Percentiles rank a stretch among this genome's conserved stretches.
phyloP scores from a whole-genome alignment of 345 rosid genomes.

The Firmiana major region DNA sequence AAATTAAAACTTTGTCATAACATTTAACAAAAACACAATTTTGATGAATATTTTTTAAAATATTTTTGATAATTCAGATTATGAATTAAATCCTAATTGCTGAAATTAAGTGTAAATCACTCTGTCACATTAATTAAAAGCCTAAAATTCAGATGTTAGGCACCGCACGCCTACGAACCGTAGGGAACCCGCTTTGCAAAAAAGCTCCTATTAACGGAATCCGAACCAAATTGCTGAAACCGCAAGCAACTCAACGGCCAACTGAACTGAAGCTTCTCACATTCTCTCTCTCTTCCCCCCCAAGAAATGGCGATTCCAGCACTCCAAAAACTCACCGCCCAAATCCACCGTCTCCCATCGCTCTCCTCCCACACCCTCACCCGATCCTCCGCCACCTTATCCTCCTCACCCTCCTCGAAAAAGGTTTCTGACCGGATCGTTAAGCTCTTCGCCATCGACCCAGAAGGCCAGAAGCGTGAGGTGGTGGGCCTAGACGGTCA shows the following conservation, averaged over 20 bases:
- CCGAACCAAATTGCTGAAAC: background rate
- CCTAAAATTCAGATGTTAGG: background rate
- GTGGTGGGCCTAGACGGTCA: constrained; percentile 77
- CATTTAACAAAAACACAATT: no score
- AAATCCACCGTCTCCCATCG: constrained; percentile 34
- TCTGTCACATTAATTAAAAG: no score
- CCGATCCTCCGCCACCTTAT: constrained; percentile 43
- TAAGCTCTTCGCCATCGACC: constrained; percentile 77
- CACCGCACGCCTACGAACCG: background rate
- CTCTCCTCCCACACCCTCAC: constrained; percentile 53
- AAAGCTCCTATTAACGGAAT: background rate
- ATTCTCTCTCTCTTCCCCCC: background rate
- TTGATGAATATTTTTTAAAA: no score
- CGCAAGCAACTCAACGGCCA: background rate
- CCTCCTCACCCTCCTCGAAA: constrained; percentile 38
- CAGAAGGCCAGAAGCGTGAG: constrained; percentile 69
- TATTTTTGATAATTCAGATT: no score
- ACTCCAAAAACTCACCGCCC: background rate
- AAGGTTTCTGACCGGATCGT: constrained; percentile 91
- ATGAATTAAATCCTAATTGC: no score
- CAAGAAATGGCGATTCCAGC: background rate
- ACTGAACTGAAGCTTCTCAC: background rate
- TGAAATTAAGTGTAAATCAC: no score
- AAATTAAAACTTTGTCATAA: no score
- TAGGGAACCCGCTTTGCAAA: background rate